A percentile compares a stretch with the other conserved stretches of the same genome.
Evolutionary conservation across 352 stramenopile genomes (phyloP).

Genomic region (Pythium volutum): DNA sequence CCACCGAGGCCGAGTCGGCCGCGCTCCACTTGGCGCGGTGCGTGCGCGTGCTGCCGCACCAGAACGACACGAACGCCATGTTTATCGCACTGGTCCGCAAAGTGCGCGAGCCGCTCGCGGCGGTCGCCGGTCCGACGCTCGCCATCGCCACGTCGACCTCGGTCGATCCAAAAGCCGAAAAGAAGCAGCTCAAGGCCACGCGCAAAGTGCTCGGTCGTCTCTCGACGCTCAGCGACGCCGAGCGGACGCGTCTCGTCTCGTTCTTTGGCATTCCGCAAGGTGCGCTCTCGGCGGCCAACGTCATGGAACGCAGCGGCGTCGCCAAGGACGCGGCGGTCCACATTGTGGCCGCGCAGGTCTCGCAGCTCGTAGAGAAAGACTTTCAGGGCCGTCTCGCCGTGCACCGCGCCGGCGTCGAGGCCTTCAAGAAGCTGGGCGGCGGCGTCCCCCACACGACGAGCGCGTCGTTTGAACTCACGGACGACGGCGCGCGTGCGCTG

Average conservation of each 20-base stretch:
- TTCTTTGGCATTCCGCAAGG: constrained; percentile 37
- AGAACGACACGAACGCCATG: constrained; percentile 97
- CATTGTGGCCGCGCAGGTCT: constrained; percentile 53
- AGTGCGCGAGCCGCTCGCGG: constrained; percentile 22
- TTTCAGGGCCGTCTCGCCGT: constrained; percentile 52
- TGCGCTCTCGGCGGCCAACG: constrained; percentile 19
- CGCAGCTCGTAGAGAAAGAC: constrained; percentile 32
- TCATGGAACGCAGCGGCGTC: constrained; percentile 68
- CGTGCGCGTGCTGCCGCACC: constrained; percentile 94
- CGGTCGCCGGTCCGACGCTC: constrained; percentile 35
- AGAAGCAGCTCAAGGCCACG: constrained; percentile 52
- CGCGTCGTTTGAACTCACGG: constrained; percentile 45
- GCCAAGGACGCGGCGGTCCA: constrained; percentile 69
- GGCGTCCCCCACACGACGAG: not conserved
- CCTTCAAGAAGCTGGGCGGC: constrained; percentile 27
- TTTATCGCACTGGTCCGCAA: constrained; percentile 97
- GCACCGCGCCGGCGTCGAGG: constrained; percentile 63
- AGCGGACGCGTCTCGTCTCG: constrained; percentile 33
- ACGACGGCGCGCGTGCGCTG: constrained; percentile 61
- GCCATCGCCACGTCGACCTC: constrained; percentile 9
- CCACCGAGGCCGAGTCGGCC: constrained; percentile 44
- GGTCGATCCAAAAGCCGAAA: constrained; percentile 26
- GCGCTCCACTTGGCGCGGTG: constrained; percentile 88
- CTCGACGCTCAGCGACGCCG: constrained; percentile 36
- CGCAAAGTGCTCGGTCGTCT: constrained; percentile 66